phyloP scores from a whole-genome alignment of 345 rosid species.

The Mallotus nudiflorus region DNA sequence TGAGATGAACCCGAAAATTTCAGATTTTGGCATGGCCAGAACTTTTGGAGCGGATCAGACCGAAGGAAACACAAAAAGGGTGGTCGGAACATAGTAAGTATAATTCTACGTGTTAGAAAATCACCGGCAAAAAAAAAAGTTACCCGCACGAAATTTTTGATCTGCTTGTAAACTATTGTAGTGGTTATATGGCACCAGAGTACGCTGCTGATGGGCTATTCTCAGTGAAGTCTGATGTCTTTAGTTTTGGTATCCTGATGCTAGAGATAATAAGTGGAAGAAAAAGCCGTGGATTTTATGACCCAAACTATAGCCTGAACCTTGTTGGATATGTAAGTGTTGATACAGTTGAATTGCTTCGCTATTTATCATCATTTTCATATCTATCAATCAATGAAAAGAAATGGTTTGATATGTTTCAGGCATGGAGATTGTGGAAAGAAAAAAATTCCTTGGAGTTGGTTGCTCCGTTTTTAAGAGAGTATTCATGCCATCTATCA shows the following conservation, averaged over 20 bases:
- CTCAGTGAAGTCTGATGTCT: constrained; percentile 21
- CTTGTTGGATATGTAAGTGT: constrained; percentile 26
- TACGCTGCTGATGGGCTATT: constrained; percentile 20
- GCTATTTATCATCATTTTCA: not conserved
- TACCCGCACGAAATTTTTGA: too few species aligned
- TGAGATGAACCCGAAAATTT: constrained; percentile 19
- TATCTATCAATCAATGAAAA: too few species aligned
- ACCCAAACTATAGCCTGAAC: constrained; percentile 8
- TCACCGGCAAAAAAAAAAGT: too few species aligned
- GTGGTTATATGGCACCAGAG: constrained; percentile 26
- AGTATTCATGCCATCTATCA: constrained; percentile 2
- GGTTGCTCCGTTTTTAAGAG: constrained; percentile 14
- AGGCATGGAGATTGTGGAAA: constrained; percentile 37
- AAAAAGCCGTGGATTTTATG: constrained; percentile 20
- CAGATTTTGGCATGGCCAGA: constrained; percentile 18
- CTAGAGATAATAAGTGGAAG: constrained; percentile 17
- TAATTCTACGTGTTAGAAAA: not conserved
- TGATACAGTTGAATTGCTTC: not conserved
- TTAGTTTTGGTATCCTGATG: constrained; percentile 23
- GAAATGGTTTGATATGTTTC: not conserved
- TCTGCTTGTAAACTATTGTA: not conserved
- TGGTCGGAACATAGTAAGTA: constrained; percentile 13
- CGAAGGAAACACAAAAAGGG: constrained; percentile 15
- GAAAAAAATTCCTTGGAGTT: constrained; percentile 26
- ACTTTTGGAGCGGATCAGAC: not conserved